Base-by-base conservation (phyloP, 495 filamentous ascomycete genomes). In the Parathielavia appendiculata region DNA sequence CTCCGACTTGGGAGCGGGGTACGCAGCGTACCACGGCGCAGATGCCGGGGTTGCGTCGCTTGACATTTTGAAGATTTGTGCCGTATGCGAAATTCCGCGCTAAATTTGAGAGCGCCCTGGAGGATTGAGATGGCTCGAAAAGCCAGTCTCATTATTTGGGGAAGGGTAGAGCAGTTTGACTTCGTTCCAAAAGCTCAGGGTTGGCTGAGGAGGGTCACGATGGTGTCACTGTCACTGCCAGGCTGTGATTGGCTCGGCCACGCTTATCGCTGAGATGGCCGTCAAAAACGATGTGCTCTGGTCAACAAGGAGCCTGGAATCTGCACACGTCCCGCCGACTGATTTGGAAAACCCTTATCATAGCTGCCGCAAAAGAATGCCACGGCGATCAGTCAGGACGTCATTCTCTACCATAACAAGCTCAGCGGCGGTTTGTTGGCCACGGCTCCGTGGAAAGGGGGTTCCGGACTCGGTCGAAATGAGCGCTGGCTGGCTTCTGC, bases 1-100 rank as follows among this genome's bases (percentile, higher is more conserved):
- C 39, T 63, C 51, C 0, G 60, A 59, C 38, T 59, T 51, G 32
- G 68, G 66, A 0, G 61, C 61, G 22, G 68, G 68, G 53, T 58
- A 70, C 6, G 68, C 65, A 2, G 65, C 67, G 38, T 68, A 55
- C 67, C 67, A 69, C 13, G 67, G 64, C 12, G 58, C 32, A 3
- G 54, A 14, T 8, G 60, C 40, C 2, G 59, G 52, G 5, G 61
- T 40, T 46, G 39, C 17, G 36, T 47, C 34, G 30, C 32, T 54
- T 22, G 50, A 19, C 50, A 51, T 56, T n/a, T 26, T 38, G 13
- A 34, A 17, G 3, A 8, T 2, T 26, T 20, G 4, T 4, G 16
- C 19, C 47, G 12, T 47, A 17, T 17, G 32, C 2, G 12, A 3
- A 38, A 14, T 13, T n/a, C 12, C 1, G 32, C 4, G 7, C 14